Evolutionary conservation across 352 stramenopile species (phyloP), one percentile per base, ranked within the genome.

Genomic region (Globisporangium perplexum): DNA sequence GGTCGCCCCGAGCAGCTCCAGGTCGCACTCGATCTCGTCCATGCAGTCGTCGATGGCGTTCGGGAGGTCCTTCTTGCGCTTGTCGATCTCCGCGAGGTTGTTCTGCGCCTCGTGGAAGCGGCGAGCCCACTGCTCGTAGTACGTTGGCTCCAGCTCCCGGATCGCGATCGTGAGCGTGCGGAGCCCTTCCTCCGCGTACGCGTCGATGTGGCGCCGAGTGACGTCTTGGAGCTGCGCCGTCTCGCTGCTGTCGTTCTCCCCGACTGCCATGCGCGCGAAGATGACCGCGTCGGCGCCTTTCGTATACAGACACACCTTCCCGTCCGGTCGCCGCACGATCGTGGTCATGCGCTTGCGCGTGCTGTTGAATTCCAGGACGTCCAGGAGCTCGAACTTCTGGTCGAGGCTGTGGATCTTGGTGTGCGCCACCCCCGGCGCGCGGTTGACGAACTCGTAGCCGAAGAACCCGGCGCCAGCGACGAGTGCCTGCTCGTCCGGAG

Each of bases 321-420:
- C 72, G 28, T 86, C 68, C 0, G 81, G 74, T 55, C 81, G 72
- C 7, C 74, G 69, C 35, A 98, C 88, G 24, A 98, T 76, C 3
- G 90, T 86, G 7, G 84, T 96, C 93, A 98, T 98, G 3, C 93
- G 79, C 67, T 98, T 98, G 22, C 93, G 71, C 7, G 83, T 95
- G 41, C 83, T 96, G 62, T 96, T 94, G 61, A 98, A 98, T 47
- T 94, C 86, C 20, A 97, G 75, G 6, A 95, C 82, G 26, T 95
- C 84, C 8, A 98, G 62, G 26, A 98, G 77, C 52, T 89, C 79
- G 45, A 83, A 90, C 10, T 82, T 61, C 20, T 77, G 59, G 24
- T 63, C 58, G 0, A 39, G 57, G 17, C 70, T 78, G 18, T 74
- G 69, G 28, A 90, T 65, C 28, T 68, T 69, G 7, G 90, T 63